Percentiles rank a stretch among this genome's conserved stretches.
These are phyloP conservation scores for Nemania abortiva DNA, from an alignment of 2,329 filamentous ascomycete genomes.

Conservation along the genomic window DNA sequence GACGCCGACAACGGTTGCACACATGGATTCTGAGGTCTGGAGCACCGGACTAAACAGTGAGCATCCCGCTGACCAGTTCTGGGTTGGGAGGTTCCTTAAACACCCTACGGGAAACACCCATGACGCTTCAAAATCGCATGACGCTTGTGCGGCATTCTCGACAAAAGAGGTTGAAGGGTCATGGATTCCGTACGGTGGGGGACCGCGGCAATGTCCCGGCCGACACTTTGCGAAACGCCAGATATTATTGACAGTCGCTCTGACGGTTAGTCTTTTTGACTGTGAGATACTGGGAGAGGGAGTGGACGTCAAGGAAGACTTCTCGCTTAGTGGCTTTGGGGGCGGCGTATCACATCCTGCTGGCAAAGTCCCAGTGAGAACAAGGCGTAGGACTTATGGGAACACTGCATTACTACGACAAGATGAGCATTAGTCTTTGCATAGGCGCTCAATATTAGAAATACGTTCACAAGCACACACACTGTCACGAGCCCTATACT, in stretches of 20 bases:
- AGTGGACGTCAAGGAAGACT: slow-evolving; percentile 43
- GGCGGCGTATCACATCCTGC: slow-evolving; percentile 46
- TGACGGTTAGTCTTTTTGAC: slow-evolving; percentile 44
- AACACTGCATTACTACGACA: too few relatives aligned
- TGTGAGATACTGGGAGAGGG: slow-evolving; percentile 45
- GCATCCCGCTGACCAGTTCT: slow-evolving; percentile 47
- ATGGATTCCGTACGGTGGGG: slow-evolving; percentile 50
- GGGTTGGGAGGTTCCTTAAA: slow-evolving; percentile 46
- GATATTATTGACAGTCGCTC: slow-evolving; percentile 44
- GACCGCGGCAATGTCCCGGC: slow-evolving; percentile 47
- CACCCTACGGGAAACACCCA: slow-evolving; percentile 17
- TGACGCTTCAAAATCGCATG: neutral
- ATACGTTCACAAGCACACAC: too few relatives aligned
- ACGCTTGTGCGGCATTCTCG: slow-evolving; percentile 41
- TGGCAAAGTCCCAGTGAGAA: slow-evolving; percentile 43
- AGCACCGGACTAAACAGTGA: slow-evolving; percentile 41
- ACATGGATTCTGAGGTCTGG: slow-evolving; percentile 48
- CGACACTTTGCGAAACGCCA: slow-evolving; percentile 51
- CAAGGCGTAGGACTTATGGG: slow-evolving; percentile 36
- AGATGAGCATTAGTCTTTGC: too few relatives aligned
- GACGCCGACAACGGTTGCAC: slow-evolving; percentile 47
- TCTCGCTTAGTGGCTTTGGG: slow-evolving; percentile 47
- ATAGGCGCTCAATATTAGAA: too few relatives aligned
- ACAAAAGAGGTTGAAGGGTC: slow-evolving; percentile 48
- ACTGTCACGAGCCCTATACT: too few relatives aligned